Evolutionary conservation across 495 filamentous ascomycete species (phyloP).

Genomic region (Cryomyces antarcticus): DNA sequence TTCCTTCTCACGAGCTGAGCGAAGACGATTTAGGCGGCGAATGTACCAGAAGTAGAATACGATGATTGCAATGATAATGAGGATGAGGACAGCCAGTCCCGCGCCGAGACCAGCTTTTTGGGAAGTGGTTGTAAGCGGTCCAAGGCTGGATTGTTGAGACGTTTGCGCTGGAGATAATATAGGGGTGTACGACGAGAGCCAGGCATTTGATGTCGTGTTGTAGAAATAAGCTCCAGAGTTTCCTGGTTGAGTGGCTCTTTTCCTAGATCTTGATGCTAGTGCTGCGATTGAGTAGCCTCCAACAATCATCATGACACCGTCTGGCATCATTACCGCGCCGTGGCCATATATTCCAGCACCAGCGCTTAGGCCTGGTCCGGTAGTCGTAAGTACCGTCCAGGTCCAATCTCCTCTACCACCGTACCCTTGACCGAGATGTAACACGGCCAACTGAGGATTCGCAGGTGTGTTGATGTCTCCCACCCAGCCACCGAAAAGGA

Average conservation of each 20-base stretch:
- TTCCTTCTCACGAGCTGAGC: constrained; percentile 28
- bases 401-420: constrained; percentile 45
- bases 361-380: constrained; percentile 21
- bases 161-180: constrained; percentile 22
- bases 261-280: constrained; percentile 20
- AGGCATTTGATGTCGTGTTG: constrained; percentile 54
- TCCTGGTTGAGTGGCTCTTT: constrained; percentile 10
- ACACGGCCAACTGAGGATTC: constrained; percentile 54
- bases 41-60: constrained; percentile 37
- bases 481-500: constrained; percentile 82
- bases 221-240: constrained; percentile 44
- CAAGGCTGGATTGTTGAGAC: constrained; percentile 3
- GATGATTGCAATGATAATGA: constrained; percentile 23
- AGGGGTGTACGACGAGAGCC: constrained; percentile 43
- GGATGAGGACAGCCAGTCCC: constrained; percentile 46
- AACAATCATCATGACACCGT: constrained; percentile 73
- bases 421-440: constrained; percentile 50
- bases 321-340: constrained; percentile 62
- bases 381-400: constrained; percentile 42
- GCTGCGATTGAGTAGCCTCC: constrained; percentile 56
- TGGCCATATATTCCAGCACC: constrained; percentile 63
- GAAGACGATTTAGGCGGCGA: constrained; percentile 27
- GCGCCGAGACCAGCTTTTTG: constrained; percentile 48
- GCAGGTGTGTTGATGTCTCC: constrained; percentile 57
- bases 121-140: constrained; percentile 15